phyloP scores from a whole-genome alignment of 2,329 filamentous ascomycete genomes.

The Colletotrichum brevisporum region DNA sequence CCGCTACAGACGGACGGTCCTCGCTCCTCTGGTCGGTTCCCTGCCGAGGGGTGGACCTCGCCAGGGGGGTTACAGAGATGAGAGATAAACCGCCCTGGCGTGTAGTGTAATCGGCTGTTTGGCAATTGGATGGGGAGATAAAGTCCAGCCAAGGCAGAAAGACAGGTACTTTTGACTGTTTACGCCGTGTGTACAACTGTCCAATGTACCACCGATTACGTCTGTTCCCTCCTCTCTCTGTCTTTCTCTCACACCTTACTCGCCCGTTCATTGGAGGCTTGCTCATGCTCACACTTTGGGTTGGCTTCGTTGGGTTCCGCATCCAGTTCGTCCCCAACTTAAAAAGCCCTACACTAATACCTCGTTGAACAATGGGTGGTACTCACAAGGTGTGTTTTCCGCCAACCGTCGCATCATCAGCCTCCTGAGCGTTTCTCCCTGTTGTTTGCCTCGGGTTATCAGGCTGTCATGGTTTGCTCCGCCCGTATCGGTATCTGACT shows the following conservation, averaged over 20 bases:
- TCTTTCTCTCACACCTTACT: neutral
- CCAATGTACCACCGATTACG: constrained; percentile 21
- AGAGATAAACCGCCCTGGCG: constrained; percentile 8
- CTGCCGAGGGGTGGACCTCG: constrained; percentile 11
- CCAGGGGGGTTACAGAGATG: neutral
- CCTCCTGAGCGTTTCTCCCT: neutral
- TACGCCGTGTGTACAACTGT: constrained; percentile 13
- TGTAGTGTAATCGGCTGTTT: constrained; percentile 25
- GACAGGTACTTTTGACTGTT: neutral
- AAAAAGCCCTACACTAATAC: constrained; percentile 5
- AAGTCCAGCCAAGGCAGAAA: neutral
- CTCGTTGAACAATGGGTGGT: neutral
- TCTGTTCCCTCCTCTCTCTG: constrained; percentile 1
- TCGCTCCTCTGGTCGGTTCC: constrained; percentile 9
- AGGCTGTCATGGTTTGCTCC: neutral
- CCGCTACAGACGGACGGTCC: neutral
- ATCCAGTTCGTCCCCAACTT: constrained; percentile 27
- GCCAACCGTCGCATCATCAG: neutral
- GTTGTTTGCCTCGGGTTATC: constrained; percentile 4
- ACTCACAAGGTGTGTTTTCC: neutral
- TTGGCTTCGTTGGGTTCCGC: constrained; percentile 24
- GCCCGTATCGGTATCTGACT: constrained; percentile 9
- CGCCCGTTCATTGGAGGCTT: too few species aligned
- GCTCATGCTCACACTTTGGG: neutral
- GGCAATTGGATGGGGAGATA: constrained; percentile 22